Base-by-base conservation (phyloP, 164 flowering plant genomes). In the Buxus sempervirens region DNA sequence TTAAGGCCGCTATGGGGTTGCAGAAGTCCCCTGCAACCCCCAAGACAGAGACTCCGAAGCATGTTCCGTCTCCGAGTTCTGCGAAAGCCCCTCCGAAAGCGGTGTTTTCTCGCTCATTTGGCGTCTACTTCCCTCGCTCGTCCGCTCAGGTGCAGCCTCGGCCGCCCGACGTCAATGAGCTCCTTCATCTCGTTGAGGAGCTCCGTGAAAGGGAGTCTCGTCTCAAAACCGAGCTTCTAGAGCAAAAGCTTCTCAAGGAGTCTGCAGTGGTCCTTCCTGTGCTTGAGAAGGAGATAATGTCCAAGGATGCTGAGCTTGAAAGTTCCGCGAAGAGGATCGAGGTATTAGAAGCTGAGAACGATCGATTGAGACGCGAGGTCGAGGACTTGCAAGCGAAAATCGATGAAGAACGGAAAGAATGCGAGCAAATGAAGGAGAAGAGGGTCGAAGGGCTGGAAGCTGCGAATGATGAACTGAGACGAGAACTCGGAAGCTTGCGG, bases 101-200 rank as follows among this genome's bases (percentile, higher is more conserved):
- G 2, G 67, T 64, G 12, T 84, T 89, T 70, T 80, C 90, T 0
- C 91, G 95, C 49, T 83, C 98, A 0, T 88, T 95, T 55, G 94
- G 98, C n/a, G 94, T 76, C 10, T 95, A 90, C 80, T 93, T 93
- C 82, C 98, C 99, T 1, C 90, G 95, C 57, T 77, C 97, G 25
- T 81, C 98, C 22, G 88, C 93, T 0, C 96, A 92, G 62, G 97
- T 92, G 9, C 96, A 90, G 82, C 96, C 99, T 5, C 86, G 84
- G 2, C 93, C 98, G 0, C 93, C 93, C 0, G 96, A 90, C 77
- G 91, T 88, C 20, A 21, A 86, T 1, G 93, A 88, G 72, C 88
- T 92, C n/a, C 71, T 89, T 41, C 85, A 84, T 2, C 64, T 86
- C 0, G 90, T 95, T 7, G 97, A 93, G 59, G 90, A 89, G 74